These are phyloP conservation scores for Penicillium atrosanguineum DNA, from an alignment of 495 filamentous ascomycete species.

Conservation along the genomic window DNA sequence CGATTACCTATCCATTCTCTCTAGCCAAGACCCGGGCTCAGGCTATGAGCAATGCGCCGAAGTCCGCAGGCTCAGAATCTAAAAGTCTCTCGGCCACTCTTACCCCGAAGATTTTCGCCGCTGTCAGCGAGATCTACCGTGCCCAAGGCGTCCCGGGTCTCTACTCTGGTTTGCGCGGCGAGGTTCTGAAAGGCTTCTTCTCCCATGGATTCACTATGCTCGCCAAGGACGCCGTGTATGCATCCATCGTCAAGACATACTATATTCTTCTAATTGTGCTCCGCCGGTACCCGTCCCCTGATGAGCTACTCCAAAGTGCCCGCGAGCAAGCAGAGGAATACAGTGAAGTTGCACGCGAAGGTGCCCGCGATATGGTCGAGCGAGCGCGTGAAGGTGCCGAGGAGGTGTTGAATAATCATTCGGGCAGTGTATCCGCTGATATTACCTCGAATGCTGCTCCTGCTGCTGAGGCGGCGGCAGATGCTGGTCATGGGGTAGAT, in stretches of 20 bases:
- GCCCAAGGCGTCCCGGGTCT: constrained; percentile 67
- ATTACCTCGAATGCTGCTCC: constrained; percentile 29
- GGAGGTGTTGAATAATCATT: constrained; percentile 23
- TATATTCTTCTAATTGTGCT: constrained; percentile 42
- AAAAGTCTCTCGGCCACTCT: constrained; percentile 13
- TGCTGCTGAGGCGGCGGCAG: constrained; percentile 7
- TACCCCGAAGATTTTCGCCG: constrained; percentile 57
- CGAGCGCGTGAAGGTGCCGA: constrained; percentile 29
- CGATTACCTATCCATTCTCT: constrained; percentile 82
- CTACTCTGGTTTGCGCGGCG: constrained; percentile 74
- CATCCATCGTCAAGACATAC: constrained; percentile 68
- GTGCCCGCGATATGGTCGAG: constrained; percentile 38
- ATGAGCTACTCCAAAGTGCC: constrained; percentile 42
- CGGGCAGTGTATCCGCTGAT: constrained; percentile 32
- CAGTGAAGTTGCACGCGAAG: constrained; percentile 41
- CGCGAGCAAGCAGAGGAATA: constrained; percentile 46
- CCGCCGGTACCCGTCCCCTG: constrained; percentile 42
- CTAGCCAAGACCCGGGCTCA: constrained; percentile 78
- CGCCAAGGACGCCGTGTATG: constrained; percentile 77
- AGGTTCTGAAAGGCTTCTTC: constrained; percentile 83
- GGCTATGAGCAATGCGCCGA: constrained; percentile 31
- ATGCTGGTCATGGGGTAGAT: constrained; percentile 17
- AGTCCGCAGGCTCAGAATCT: background rate
- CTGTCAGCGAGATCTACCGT: constrained; percentile 59
- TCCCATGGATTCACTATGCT: constrained; percentile 89